These are phyloP conservation scores for Ophiorrhiza pumila DNA, from an alignment of 257 asterid genomes.

Conservation along the genomic window DNA sequence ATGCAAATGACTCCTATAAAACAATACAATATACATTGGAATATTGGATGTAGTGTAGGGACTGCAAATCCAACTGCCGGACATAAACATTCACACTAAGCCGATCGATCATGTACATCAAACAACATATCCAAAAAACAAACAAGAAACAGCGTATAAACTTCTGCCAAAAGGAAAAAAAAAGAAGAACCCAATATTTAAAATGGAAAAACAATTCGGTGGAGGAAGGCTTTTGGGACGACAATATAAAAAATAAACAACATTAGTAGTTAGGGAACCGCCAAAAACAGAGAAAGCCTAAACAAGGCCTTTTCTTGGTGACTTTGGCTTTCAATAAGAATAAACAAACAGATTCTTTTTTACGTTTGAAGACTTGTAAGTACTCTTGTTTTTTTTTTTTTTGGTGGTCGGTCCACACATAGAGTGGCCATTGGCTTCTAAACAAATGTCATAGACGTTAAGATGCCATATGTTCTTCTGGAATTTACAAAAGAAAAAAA, in stretches of 20 bases:
- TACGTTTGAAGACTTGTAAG: not conserved
- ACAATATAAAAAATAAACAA: not conserved
- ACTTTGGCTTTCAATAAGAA: constrained; percentile 10
- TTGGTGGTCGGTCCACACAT: constrained; percentile 14
- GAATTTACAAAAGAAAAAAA: not conserved
- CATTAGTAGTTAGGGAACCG: not conserved
- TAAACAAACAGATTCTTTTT: not conserved
- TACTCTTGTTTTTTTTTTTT: not conserved
- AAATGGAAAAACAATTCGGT: not conserved
- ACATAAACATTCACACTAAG: not conserved
- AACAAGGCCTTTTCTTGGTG: not conserved
- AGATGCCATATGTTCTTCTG: not conserved
- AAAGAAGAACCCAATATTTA: not conserved
- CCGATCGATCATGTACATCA: not conserved
- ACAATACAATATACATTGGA: not conserved
- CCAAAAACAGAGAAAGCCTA: not conserved
- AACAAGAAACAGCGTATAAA: not conserved
- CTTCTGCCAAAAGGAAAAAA: not conserved
- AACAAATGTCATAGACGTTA: not conserved
- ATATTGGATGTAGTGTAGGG: not conserved
- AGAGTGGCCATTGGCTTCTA: not conserved
- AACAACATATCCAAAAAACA: not conserved
- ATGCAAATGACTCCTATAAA: not conserved
- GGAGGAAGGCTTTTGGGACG: not conserved
- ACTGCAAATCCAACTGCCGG: constrained; percentile 12